Percentiles rank a stretch among this genome's conserved stretches.
These are phyloP conservation scores for Cercospora sp. DNA, from an alignment of 2,329 filamentous ascomycete species.

Conservation along the genomic window DNA sequence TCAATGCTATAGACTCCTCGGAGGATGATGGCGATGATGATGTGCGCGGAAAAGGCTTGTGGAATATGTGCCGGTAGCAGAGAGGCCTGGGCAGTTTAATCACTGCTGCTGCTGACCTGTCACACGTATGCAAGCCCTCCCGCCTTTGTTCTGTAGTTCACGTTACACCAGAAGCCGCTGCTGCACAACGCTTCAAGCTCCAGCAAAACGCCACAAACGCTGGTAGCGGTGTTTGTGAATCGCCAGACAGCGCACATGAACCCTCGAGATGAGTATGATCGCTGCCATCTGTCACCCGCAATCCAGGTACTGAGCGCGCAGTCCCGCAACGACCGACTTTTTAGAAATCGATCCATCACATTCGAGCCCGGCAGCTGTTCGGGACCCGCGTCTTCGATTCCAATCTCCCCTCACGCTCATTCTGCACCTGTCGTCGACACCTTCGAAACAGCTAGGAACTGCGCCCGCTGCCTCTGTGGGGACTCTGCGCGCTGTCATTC, in stretches of 20 bases:
- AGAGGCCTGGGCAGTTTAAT: slow-evolving; percentile 25
- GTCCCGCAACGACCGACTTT: slow-evolving; percentile 14
- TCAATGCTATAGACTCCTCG: slow-evolving; percentile 5
- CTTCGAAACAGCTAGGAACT: slow-evolving; percentile 17
- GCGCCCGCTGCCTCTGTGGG: slow-evolving; percentile 21
- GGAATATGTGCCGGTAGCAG: slow-evolving; percentile 17
- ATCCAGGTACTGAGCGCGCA: slow-evolving; percentile 3
- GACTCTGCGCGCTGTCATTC: slow-evolving; percentile 3
- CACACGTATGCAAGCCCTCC: slow-evolving; percentile 36
- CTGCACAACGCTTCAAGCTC: slow-evolving; percentile 19
- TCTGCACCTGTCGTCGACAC: slow-evolving; percentile 13
- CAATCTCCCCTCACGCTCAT: slow-evolving; percentile 16
- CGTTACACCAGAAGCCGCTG: slow-evolving; percentile 3
- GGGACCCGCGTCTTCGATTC: background rate
- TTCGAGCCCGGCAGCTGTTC: slow-evolving; percentile 20
- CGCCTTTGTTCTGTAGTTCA: slow-evolving; percentile 33
- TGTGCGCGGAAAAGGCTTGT: slow-evolving; percentile 19
- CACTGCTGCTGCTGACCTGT: slow-evolving; percentile 24
- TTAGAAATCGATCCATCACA: slow-evolving; percentile 27
- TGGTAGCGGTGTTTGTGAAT: slow-evolving; percentile 23
- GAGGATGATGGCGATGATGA: slow-evolving; percentile 10
- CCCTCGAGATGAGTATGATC: slow-evolving; percentile 21
- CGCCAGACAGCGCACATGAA: slow-evolving; percentile 25
- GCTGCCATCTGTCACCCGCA: slow-evolving; percentile 5
- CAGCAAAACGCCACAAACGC: slow-evolving; percentile 28